Base-by-base conservation (phyloP, 192 early-diverging fungal species). In the Radiomyces spectabilis region DNA sequence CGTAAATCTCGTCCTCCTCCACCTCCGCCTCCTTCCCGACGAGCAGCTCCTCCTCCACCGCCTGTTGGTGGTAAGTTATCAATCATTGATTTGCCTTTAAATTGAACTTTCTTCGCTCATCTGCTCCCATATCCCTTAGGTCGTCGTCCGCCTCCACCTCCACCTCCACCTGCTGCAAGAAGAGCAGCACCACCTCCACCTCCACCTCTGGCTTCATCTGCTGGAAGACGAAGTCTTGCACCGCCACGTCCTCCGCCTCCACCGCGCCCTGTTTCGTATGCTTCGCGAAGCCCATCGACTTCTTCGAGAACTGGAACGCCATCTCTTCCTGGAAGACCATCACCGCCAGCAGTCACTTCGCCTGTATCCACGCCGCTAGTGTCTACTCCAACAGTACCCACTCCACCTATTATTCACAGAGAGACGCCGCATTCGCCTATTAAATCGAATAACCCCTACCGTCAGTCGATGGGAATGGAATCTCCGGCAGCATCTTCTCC, bases 1-100 rank as follows among this genome's bases (percentile, higher is more conserved):
- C 52, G 57, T 26, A 59, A 32, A 16, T 57, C 52, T 51, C 63
- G 35, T 52, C 68, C 48, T 61, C 71, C 77, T n/a, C 77, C 77
- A 37, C 73, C 71, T 26, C 55, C 59, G 21, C 47, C 54, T n/a
- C 54, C 57, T 56, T 54, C 49, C 8, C 43, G 42, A 5, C 53
- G 41, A 21, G 55, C 67, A 13, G 63, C 68, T 7, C 55, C 51
- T 31, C 63, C 68, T 21, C 31, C 52, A 22, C 53, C 58, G 53
- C 47, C 54, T 21, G 49, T n/a, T n/a, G n/a, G 45, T 26, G 61
- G 51, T 56, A 47, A 56, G 52, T 30, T 13, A 32, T 49, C 15
- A 35, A 12, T n/a, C n/a, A n/a, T n/a, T n/a, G n/a, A n/a, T n/a
- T n/a, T n/a, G n/a, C n/a, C n/a, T n/a, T n/a, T n/a, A n/a, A n/a